Evolutionary conservation across 768 basidiomycete species (phyloP).

Genomic region (Russula griseocarnosa): DNA sequence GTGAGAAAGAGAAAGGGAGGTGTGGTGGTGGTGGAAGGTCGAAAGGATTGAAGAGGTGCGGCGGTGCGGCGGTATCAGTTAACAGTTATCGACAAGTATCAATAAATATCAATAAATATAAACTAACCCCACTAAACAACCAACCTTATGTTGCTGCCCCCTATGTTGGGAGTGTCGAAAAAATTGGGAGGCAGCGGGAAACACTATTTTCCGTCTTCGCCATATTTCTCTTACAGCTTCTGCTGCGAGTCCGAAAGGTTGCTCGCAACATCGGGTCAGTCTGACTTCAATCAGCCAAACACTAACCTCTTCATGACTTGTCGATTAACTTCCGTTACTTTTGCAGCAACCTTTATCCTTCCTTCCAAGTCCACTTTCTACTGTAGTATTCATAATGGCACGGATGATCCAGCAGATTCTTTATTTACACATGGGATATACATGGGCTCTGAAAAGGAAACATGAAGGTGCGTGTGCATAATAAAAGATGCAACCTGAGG

Average conservation of each 20-base stretch:
- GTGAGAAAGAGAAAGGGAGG: no score
- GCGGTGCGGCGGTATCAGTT: no score
- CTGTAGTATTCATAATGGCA: not conserved
- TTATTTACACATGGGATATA: not conserved
- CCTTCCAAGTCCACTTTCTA: not conserved
- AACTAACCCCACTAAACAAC: no score
- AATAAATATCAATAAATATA: no score
- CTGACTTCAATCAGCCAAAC: not conserved
- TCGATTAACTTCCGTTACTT: not conserved
- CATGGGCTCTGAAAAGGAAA: not conserved
- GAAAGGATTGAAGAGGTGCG: no score
- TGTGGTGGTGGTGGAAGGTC: no score
- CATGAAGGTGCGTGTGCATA: conserved; percentile 9
- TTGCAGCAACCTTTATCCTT: conserved; percentile 5
- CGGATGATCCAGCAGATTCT: not conserved
- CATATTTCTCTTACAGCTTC: not conserved
- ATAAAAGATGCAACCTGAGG: not conserved
- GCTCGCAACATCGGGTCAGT: conserved; percentile 9
- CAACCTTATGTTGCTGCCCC: no score
- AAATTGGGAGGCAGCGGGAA: no score
- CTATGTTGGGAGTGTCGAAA: no score
- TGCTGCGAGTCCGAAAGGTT: conserved; percentile 8
- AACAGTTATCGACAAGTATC: no score
- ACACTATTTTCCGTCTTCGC: not conserved
- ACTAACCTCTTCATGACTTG: no score